Evolutionary conservation across 305 asterid genomes (phyloP), one percentile per base, ranked within the genome.

Genomic region (Rubia tinctorum): DNA sequence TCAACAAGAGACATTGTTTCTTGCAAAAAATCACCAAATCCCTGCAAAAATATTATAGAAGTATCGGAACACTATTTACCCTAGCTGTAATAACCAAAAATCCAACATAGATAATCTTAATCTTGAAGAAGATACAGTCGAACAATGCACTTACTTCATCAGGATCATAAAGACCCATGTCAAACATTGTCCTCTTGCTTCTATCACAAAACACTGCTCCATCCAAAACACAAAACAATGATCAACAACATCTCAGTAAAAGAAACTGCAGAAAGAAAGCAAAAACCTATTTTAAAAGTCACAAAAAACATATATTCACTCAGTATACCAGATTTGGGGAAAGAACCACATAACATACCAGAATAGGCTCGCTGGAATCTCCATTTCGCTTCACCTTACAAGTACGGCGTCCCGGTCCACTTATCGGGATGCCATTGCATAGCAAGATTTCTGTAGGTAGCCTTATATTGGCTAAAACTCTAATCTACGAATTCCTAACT

Each of bases 361-460:
- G 98, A 88, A 89, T 94, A 91, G 0, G 98, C 96, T 72, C 87
- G 87, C 79, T 91, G 98, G 75, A 93, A 91, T 68, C 82, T 88
- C 71, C 71, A 81, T 63, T 94, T 87, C 15, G 97, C 95, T 84
- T 88, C 90, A 15, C 88, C 90, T 25, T 85, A 71, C 27, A 82
- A 73, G 44, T 85, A 77, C 20, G 98, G 97, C 27, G 75, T 77
- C 79, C 68, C 79, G 5, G 76, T 66, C 93, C 96, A 94, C 76
- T 84, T 94, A 74, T 94, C 98, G 4, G 97, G 98, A 78, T 94
- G 98, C 97, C 98, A 94, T 94, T 82, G 88, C 97, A 80, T 82
- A 23, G 85, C 86, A 8, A 80, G 77, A 69, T 76, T 85, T 22
- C 83, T 78, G 18, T 82, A 85, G 1, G 88, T 30, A 30, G 37